Conservation (phyloP, 2,329 filamentous ascomycete species). For the Nakataea oryzae region DNA sequence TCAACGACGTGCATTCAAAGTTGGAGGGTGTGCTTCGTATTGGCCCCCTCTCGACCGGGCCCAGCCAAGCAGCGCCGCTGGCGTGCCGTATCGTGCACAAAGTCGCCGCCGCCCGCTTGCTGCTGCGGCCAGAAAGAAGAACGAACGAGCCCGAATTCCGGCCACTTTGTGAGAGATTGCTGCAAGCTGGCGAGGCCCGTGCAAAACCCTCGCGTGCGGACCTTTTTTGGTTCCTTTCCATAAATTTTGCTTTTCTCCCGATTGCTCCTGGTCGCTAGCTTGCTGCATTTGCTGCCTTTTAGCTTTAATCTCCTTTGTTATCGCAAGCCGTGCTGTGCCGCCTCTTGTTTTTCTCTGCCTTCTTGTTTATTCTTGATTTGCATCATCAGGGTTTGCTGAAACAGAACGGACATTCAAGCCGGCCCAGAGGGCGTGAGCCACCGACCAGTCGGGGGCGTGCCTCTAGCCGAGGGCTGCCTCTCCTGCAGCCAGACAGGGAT, state of each 20-base stretch:
- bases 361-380: background rate
- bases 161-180: background rate
- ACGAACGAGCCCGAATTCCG: background rate
- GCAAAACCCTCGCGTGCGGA: too few relatives aligned
- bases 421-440: background rate
- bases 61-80: background rate
- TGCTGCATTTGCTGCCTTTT: too few relatives aligned
- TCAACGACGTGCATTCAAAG: background rate
- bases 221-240: too few relatives aligned
- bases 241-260: background rate
- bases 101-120: too few relatives aligned
- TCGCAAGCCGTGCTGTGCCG: background rate
- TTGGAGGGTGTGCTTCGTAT: background rate
- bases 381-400: background rate
- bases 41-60: background rate
- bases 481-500: background rate
- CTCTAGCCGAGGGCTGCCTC: background rate
- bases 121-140: too few relatives aligned
- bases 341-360: too few relatives aligned
- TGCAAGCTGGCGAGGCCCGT: background rate
- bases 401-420: background rate
- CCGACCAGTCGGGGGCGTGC: background rate
- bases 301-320: too few relatives aligned
- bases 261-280: too few relatives aligned
- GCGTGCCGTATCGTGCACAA: background rate